A percentile compares a stretch with the other conserved stretches of the same genome.
These are phyloP conservation scores for Talaromyces sp. DNA, from an alignment of 2,329 filamentous ascomycete species.

Conservation along the genomic window DNA sequence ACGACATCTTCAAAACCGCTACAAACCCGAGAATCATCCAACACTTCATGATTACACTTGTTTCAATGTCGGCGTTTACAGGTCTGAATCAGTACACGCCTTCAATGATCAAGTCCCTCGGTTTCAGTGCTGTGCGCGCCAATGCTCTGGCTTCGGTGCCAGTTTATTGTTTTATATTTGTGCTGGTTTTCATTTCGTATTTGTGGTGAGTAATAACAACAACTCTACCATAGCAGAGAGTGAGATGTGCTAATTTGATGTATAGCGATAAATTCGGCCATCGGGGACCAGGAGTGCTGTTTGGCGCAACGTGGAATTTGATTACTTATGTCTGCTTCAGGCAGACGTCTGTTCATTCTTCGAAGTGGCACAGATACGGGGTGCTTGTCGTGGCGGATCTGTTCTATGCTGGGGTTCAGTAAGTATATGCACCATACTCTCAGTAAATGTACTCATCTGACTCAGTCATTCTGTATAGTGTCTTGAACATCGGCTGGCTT, in stretches of 20 bases:
- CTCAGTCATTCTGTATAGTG: conserved; percentile 22
- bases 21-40: conserved; percentile 55
- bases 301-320: conserved; percentile 36
- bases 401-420: conserved; percentile 40
- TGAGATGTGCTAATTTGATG: background rate
- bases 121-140: conserved; percentile 49
- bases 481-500: conserved; percentile 61
- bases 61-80: conserved; percentile 50
- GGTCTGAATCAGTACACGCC: conserved; percentile 56
- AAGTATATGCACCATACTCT: conserved; percentile 19
- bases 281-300: conserved; percentile 37
- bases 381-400: conserved; percentile 32
- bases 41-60: conserved; percentile 52
- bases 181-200: conserved; percentile 29
- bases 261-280: conserved; percentile 33
- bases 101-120: conserved; percentile 53
- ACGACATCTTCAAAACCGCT: conserved; percentile 38
- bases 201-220: conserved; percentile 24
- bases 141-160: conserved; percentile 59
- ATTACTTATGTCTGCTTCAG: conserved; percentile 17
- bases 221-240: background rate
- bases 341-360: conserved; percentile 19
- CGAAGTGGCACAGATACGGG: conserved; percentile 33
- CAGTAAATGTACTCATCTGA: background rate
- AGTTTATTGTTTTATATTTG: conserved; percentile 31